These are phyloP conservation scores for Clavispora phyllophila DNA, from an alignment of 805 yeast genomes.

Conservation along the genomic window DNA sequence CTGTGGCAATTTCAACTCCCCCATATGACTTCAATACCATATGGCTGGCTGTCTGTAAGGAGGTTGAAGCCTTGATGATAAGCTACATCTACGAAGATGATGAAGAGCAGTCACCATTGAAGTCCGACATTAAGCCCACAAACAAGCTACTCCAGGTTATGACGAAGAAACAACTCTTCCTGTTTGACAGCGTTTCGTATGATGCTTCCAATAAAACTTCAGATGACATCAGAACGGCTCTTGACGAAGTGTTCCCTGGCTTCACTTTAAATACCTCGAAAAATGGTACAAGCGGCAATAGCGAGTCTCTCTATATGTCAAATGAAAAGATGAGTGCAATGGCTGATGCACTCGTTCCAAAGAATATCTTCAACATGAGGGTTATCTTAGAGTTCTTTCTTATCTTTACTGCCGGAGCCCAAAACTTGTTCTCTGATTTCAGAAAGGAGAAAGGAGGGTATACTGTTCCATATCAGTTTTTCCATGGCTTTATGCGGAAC, in stretches of 20 bases:
- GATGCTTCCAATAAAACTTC: slow-evolving; percentile 21
- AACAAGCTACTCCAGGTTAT: slow-evolving; percentile 21
- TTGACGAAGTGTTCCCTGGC: slow-evolving; percentile 71
- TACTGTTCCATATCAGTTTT: slow-evolving; percentile 38
- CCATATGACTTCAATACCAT: slow-evolving; percentile 18
- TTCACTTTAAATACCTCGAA: slow-evolving; percentile 28
- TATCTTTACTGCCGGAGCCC: slow-evolving; percentile 59
- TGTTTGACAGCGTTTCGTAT: slow-evolving; percentile 28
- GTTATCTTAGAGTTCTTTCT: slow-evolving; percentile 70
- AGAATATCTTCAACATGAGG: slow-evolving; percentile 75
- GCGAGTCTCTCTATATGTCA: slow-evolving; percentile 47
- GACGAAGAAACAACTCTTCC: slow-evolving; percentile 23
- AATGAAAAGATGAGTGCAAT: slow-evolving; percentile 51
- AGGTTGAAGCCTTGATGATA: slow-evolving; percentile 26
- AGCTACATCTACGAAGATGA: slow-evolving; percentile 29
- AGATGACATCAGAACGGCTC: slow-evolving; percentile 25
- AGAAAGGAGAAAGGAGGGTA: slow-evolving; percentile 6
- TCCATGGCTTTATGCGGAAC: slow-evolving; percentile 57
- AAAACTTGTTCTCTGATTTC: slow-evolving; percentile 21
- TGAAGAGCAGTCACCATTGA: neutral
- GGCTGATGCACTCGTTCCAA: slow-evolving; percentile 61
- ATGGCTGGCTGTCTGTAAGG: slow-evolving; percentile 32
- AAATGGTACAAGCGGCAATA: slow-evolving; percentile 6
- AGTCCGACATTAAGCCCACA: slow-evolving; percentile 4
- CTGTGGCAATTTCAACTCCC: slow-evolving; percentile 1